A percentile compares a stretch with the other conserved stretches of the same genome.
Evolutionary conservation across 2,329 filamentous ascomycete genomes (phyloP).

Genomic region (Aspergillus ibericus): DNA sequence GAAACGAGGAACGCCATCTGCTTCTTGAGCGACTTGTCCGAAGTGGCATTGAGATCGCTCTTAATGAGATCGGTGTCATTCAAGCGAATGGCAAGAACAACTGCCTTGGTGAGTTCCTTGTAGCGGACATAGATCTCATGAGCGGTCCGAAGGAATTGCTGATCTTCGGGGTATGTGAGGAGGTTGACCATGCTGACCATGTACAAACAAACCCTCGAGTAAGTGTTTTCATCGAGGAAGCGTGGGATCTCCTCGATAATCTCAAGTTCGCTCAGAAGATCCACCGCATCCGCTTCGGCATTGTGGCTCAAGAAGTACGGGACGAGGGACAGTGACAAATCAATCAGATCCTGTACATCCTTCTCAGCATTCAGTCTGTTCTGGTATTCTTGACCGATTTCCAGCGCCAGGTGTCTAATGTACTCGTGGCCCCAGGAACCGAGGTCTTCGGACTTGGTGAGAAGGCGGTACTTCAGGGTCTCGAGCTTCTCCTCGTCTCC

Average conservation of each 20-base stretch:
- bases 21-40: conserved; percentile 80
- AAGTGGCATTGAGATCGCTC: conserved; percentile 74
- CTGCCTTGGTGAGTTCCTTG: conserved; percentile 89
- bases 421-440: conserved; percentile 99
- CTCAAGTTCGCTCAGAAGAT: conserved; percentile 94
- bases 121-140: conserved; percentile 93
- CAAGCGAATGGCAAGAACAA: conserved; percentile 88
- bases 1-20: conserved; percentile 93
- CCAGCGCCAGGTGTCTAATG: conserved; percentile 88
- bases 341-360: conserved; percentile 76
- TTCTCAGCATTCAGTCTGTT: conserved; percentile 85
- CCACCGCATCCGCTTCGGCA: conserved; percentile 95
- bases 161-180: conserved; percentile 95
- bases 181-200: conserved; percentile 99
- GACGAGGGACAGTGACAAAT: conserved; percentile 80
- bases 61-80: conserved; percentile 84
- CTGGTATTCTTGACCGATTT: conserved; percentile 92
- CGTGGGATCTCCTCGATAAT: conserved; percentile 90
- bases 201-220: conserved; percentile 88
- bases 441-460: conserved; percentile 88
- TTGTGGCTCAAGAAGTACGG: conserved; percentile 97
- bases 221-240: conserved; percentile 92
- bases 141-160: conserved; percentile 87
- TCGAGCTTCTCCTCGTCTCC: conserved; percentile 95
- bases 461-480: conserved; percentile 90